A percentile compares a stretch with the other conserved stretches of the same genome.
phyloP scores from a whole-genome alignment of 176 grass and related monocot genomes.

The Ananas comosus region DNA sequence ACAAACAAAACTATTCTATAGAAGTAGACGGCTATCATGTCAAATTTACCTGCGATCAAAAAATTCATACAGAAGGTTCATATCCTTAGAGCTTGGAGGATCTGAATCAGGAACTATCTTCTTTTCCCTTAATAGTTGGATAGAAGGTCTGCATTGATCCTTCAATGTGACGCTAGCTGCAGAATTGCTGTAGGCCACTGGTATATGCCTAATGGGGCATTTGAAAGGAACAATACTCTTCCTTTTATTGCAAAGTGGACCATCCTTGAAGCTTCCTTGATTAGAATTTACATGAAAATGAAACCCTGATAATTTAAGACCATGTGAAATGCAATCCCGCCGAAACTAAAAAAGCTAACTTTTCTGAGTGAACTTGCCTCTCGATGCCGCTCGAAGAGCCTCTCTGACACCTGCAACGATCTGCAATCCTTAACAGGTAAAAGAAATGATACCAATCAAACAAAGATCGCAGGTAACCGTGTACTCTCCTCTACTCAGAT shows the following conservation, averaged over 20 bases:
- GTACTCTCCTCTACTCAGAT: background rate
- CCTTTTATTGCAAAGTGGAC: conserved; percentile 18
- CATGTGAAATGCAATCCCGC: background rate
- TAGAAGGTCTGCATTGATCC: conserved; percentile 41
- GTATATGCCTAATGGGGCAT: conserved; percentile 29
- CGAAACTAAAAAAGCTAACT: background rate
- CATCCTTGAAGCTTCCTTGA: conserved; percentile 18
- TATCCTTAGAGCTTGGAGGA: conserved; percentile 63
- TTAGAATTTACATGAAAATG: conserved; percentile 19
- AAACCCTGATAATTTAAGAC: conserved; percentile 38
- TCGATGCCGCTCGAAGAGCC: conserved; percentile 26
- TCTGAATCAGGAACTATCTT: conserved; percentile 68
- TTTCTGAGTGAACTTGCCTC: conserved; percentile 38
- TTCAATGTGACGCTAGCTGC: conserved; percentile 22
- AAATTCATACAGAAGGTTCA: conserved; percentile 62
- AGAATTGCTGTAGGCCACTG: conserved; percentile 40
- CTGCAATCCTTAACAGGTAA: conserved; percentile 29
- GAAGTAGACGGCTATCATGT: conserved; percentile 8
- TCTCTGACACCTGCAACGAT: conserved; percentile 54
- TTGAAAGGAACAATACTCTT: conserved; percentile 15
- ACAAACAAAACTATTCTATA: background rate
- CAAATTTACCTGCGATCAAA: conserved; percentile 55
- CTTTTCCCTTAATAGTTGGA: conserved; percentile 54
- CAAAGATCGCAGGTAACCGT: background rate
- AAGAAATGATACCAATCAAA: conserved; percentile 1